phyloP scores from a whole-genome alignment of 2,329 filamentous ascomycete genomes.

The Clarireedia hainanense region DNA sequence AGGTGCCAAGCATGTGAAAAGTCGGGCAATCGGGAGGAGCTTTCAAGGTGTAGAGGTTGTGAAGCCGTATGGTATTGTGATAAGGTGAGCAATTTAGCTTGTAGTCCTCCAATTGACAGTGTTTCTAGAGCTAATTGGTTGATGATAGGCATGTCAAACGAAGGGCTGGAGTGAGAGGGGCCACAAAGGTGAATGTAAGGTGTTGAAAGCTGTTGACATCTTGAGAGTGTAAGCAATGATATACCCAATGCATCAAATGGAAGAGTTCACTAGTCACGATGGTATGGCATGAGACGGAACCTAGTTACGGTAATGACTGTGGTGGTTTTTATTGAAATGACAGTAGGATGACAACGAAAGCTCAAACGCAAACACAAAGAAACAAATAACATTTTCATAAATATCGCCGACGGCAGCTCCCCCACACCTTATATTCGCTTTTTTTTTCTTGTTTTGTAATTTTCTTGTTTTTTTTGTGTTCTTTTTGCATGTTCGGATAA shows the following conservation, averaged over 20 bases:
- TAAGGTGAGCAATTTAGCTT: conserved; percentile 17
- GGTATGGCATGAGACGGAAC: not conserved
- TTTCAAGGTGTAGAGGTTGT: conserved; percentile 24
- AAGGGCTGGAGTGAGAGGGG: conserved; percentile 22
- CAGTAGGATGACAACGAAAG: not conserved
- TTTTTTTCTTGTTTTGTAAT: not conserved
- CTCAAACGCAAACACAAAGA: not conserved
- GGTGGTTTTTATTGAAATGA: not conserved
- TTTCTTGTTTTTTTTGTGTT: not conserved
- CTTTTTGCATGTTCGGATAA: not conserved
- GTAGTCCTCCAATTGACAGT: not conserved
- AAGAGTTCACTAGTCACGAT: too few relatives aligned
- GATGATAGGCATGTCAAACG: conserved; percentile 22
- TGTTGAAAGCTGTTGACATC: conserved; percentile 15
- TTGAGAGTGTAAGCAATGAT: not conserved
- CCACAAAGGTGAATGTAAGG: conserved; percentile 25
- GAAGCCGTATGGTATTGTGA: conserved; percentile 25
- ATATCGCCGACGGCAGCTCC: not conserved
- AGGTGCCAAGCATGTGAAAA: conserved; percentile 21
- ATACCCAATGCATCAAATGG: not conserved
- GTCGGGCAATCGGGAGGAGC: conserved; percentile 6
- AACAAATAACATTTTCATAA: not conserved
- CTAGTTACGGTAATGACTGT: not conserved
- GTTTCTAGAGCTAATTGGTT: not conserved
- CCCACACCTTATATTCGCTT: not conserved